These are phyloP conservation scores for Sphagnum fallax DNA, from an alignment of 228 moss, liverwort and hornwort genomes.

Conservation along the genomic window DNA sequence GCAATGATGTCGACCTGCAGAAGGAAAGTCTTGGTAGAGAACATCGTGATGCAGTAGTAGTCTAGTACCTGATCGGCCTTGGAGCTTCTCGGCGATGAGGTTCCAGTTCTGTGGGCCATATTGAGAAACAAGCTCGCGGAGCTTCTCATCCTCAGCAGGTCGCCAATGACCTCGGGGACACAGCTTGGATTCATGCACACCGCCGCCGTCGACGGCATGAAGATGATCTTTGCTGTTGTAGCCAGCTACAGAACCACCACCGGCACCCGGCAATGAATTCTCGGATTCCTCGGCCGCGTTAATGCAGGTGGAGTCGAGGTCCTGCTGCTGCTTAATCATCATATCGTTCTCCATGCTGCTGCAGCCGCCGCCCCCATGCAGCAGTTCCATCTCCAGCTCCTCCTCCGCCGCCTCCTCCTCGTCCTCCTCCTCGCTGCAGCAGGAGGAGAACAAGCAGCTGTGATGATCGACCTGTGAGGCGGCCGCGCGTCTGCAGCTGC, in stretches of 20 bases:
- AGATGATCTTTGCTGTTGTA: no score
- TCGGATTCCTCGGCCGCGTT: slow-evolving; percentile 60
- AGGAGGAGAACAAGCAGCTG: no score
- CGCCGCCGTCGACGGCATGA: slow-evolving; percentile 47
- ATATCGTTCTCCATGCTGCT: slow-evolving; percentile 11
- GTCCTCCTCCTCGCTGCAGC: slow-evolving; percentile 19
- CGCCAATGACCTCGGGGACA: slow-evolving; percentile 98
- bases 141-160: slow-evolving; percentile 86
- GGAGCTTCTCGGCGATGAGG: slow-evolving; percentile 83
- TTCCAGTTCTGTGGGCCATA: slow-evolving; percentile 97
- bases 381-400: no score
- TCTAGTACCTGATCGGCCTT: slow-evolving; percentile 83
- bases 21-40: no score
- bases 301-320: no score
- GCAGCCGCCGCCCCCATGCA: no score
- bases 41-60: no score
- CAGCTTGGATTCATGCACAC: slow-evolving; percentile 72
- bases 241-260: no score
- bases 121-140: slow-evolving; percentile 73
- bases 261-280: slow-evolving; percentile 15
- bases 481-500: no score
- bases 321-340: slow-evolving; percentile 40
- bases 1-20: no score
- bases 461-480: no score
- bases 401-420: slow-evolving; percentile 5